Conservation (phyloP, 2,329 filamentous ascomycete species). For the Botrytis medusae region DNA sequence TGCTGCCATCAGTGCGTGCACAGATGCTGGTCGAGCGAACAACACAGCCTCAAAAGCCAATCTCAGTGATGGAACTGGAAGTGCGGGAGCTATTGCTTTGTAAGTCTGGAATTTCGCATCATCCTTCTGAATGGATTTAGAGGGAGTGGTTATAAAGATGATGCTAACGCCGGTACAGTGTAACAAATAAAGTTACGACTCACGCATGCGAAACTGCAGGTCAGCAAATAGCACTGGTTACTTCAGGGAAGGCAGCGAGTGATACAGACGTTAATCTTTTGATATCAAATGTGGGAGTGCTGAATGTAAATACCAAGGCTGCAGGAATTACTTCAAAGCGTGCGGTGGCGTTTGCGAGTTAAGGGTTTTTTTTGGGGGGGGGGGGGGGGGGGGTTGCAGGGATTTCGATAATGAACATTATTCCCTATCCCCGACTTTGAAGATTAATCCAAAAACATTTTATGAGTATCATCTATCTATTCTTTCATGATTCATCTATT, state of each 20-base stretch:
- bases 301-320: conserved; percentile 32
- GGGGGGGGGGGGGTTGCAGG: too few species aligned
- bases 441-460: background rate
- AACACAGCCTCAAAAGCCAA: conserved; percentile 31
- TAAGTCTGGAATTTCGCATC: conserved; percentile 14
- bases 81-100: conserved; percentile 32
- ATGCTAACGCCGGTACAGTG: conserved; percentile 21
- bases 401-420: background rate
- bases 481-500: background rate
- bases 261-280: conserved; percentile 31
- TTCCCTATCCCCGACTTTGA: background rate
- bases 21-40: conserved; percentile 25
- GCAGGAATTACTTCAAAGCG: conserved; percentile 28
- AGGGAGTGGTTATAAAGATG: background rate
- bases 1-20: conserved; percentile 28
- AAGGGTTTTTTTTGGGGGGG: too few species aligned
- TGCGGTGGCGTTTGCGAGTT: background rate
- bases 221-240: conserved; percentile 27
- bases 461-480: background rate
- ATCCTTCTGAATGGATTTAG: background rate
- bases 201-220: conserved; percentile 30
- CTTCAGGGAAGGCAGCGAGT: conserved; percentile 21
- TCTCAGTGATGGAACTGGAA: conserved; percentile 26
- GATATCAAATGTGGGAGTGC: conserved; percentile 33
- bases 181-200: conserved; percentile 31